Conservation (phyloP, 768 basidiomycete genomes). For the Trametes cinnabarina region DNA sequence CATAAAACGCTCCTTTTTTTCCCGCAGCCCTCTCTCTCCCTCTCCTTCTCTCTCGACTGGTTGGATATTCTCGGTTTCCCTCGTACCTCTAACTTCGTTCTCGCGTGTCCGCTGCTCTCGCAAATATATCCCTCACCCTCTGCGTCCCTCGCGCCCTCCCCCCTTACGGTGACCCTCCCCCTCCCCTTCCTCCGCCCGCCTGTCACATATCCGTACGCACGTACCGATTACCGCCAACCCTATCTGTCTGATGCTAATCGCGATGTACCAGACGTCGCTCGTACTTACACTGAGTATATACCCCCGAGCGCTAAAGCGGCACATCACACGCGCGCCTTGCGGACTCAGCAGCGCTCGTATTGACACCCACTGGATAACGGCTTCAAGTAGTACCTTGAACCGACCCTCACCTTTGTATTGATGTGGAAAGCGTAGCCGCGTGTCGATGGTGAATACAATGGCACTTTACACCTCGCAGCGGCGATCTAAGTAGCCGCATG, state of each 20-base stretch:
- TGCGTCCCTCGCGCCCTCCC: not conserved
- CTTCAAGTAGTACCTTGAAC: too few species aligned
- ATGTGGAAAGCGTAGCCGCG: constrained; percentile 4
- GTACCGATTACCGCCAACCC: not conserved
- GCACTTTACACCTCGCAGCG: constrained; percentile 7
- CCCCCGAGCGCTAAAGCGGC: not conserved
- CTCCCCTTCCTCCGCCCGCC: not conserved
- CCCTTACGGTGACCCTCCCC: too few species aligned
- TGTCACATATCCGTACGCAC: not conserved
- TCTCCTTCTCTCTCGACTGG: not conserved
- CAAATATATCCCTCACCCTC: not conserved
- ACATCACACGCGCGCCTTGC: not conserved
- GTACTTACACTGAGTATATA: constrained; percentile 12
- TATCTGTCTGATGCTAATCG: constrained; percentile 21
- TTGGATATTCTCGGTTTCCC: constrained; percentile 3
- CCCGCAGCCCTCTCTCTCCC: not conserved
- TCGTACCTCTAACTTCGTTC: constrained; percentile 4
- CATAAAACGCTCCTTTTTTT: constrained; percentile 6
- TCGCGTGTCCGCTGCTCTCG: constrained; percentile 1
- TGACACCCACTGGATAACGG: too few species aligned
- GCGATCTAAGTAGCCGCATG: not conserved
- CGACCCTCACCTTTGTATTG: constrained; percentile 16
- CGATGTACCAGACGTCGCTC: constrained; percentile 9
- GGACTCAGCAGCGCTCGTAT: too few species aligned
- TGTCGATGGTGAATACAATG: constrained; percentile 13